phyloP scores from a whole-genome alignment of 2,329 filamentous ascomycete species.

The Monilinia vaccinii-corymbosi region DNA sequence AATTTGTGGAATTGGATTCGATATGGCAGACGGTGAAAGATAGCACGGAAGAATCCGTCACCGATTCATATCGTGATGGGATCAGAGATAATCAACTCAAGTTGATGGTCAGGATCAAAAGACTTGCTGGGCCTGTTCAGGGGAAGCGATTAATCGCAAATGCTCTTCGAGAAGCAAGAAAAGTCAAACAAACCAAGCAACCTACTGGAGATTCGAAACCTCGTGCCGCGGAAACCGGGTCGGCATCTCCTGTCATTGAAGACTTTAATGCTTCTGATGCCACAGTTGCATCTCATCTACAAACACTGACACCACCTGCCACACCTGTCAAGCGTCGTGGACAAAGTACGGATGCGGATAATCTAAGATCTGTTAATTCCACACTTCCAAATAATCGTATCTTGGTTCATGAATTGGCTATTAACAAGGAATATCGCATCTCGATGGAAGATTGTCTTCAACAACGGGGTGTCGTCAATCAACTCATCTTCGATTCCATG shows the following conservation, averaged over 20 bases:
- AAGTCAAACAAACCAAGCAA: conserved; percentile 54
- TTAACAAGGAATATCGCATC: conserved; percentile 70
- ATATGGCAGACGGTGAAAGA: conserved; percentile 80
- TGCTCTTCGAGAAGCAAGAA: conserved; percentile 63
- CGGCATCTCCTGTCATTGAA: conserved; percentile 31
- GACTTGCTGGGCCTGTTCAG: conserved; percentile 60
- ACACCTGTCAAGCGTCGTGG: conserved; percentile 33
- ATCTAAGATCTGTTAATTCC: conserved; percentile 32
- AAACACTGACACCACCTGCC: conserved; percentile 45
- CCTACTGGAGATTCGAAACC: conserved; percentile 62
- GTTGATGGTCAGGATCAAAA: conserved; percentile 71
- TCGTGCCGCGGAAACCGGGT: conserved; percentile 39
- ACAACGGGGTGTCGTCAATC: conserved; percentile 51
- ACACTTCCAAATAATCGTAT: conserved; percentile 63
- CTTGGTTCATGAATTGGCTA: conserved; percentile 69
- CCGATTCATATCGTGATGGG: conserved; percentile 68
- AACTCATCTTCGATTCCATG: conserved; percentile 50
- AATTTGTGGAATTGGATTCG: conserved; percentile 75
- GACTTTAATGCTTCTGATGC: conserved; percentile 35
- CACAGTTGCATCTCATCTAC: conserved; percentile 34
- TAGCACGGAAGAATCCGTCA: conserved; percentile 62
- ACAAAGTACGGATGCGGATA: conserved; percentile 22
- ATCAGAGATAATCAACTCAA: conserved; percentile 75
- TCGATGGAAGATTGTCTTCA: conserved; percentile 48
- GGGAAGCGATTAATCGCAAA: conserved; percentile 67